Conservation (phyloP, 73 alveolate species). For the Diophrys sp. region DNA sequence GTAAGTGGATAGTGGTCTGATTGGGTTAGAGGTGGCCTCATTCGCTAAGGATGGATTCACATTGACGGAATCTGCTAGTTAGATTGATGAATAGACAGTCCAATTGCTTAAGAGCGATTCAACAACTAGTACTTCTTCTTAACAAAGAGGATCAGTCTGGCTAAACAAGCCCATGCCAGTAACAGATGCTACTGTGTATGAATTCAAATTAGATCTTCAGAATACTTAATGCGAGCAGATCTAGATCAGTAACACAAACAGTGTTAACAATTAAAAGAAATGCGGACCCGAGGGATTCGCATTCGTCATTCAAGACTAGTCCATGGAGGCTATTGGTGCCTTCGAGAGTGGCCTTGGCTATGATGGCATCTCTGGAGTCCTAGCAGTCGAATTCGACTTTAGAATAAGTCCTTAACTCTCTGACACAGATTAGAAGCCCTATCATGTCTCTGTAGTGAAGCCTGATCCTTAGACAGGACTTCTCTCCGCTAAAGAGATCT, state of each 20-base stretch:
- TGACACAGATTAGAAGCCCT: neutral
- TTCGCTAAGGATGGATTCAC: too few species aligned
- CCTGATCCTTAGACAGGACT: constrained; percentile 1
- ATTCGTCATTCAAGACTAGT: neutral
- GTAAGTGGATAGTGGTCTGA: too few species aligned
- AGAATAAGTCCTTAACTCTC: neutral
- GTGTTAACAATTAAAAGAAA: neutral
- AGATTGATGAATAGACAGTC: too few species aligned
- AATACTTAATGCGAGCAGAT: neutral
- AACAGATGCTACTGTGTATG: neutral
- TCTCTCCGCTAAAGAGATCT: neutral
- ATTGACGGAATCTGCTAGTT: too few species aligned
- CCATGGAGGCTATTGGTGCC: neutral
- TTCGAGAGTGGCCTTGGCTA: constrained; percentile 5
- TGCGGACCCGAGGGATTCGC: constrained; percentile 20
- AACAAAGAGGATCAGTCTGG: neutral
- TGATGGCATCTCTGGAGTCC: constrained; percentile 1
- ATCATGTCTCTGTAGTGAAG: neutral
- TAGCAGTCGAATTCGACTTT: constrained; percentile 9
- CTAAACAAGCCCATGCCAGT: neutral
- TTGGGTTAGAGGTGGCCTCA: too few species aligned
- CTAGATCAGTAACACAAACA: neutral
- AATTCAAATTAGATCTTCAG: neutral
- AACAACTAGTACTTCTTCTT: too few species aligned
- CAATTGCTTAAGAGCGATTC: too few species aligned